Evolutionary conservation across 352 stramenopile genomes (phyloP).

Genomic region (Elongisporangium prolatum): DNA sequence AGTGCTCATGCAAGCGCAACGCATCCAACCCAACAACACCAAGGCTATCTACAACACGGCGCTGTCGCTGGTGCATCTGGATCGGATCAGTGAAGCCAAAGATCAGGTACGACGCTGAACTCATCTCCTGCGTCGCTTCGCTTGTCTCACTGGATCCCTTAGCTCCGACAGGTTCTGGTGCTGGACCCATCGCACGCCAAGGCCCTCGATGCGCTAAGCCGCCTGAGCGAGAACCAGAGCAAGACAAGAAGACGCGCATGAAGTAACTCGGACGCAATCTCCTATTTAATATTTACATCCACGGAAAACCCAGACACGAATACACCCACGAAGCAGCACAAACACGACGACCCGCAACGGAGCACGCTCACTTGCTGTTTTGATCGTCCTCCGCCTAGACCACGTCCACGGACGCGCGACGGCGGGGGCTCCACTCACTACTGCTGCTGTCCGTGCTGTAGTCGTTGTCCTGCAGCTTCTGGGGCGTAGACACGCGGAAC

Average conservation of each 20-base stretch:
- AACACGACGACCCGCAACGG: too few relatives aligned
- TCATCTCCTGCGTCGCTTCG: slow-evolving; percentile 1
- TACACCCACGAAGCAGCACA: background rate
- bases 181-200: slow-evolving; percentile 35
- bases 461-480: slow-evolving; percentile 63
- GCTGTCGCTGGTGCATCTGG: slow-evolving; percentile 42
- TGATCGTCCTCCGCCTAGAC: slow-evolving; percentile 21
- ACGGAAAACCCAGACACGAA: background rate
- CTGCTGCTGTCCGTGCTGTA: slow-evolving; percentile 39
- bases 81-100: slow-evolving; percentile 15
- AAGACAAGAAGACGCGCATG: background rate
- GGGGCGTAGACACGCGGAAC: slow-evolving; percentile 78
- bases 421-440: slow-evolving; percentile 18
- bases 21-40: slow-evolving; percentile 43
- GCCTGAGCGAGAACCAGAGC: slow-evolving; percentile 7
- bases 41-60: slow-evolving; percentile 61
- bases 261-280: background rate
- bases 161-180: slow-evolving; percentile 29
- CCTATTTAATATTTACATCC: background rate
- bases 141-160: background rate
- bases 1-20: slow-evolving; percentile 33
- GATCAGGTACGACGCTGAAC: slow-evolving; percentile 21
- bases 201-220: slow-evolving; percentile 21
- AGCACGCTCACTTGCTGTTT: background rate
- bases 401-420: slow-evolving; percentile 29